These are phyloP conservation scores for Lavandula angustifolia DNA, from an alignment of 257 asterid species.

Conservation along the genomic window DNA sequence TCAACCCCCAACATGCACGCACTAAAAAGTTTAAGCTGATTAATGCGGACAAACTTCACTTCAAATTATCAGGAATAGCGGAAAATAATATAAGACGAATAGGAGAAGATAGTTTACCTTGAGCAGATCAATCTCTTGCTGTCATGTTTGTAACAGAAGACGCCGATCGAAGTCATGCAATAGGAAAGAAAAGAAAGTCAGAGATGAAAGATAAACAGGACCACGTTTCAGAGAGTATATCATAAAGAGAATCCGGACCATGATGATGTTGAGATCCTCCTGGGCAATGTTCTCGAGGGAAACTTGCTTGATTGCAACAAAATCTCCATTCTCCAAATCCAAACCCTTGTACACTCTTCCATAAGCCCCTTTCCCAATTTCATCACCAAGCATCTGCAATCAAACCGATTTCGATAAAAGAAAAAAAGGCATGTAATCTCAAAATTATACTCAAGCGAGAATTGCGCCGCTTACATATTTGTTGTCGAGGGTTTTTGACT, in stretches of 20 bases:
- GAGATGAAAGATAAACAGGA: neutral
- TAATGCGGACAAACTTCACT: neutral
- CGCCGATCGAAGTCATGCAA: constrained; percentile 10
- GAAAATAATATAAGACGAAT: neutral
- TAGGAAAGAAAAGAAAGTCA: constrained; percentile 25
- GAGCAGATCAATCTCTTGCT: constrained; percentile 98
- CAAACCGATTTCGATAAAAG: neutral
- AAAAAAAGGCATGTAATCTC: neutral
- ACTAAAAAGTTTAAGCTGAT: too few species aligned
- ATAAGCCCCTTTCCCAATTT: constrained; percentile 97
- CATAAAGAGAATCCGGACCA: constrained; percentile 46
- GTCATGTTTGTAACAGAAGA: constrained; percentile 37
- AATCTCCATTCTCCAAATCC: constrained; percentile 97
- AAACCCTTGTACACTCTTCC: constrained; percentile 98
- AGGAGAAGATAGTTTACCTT: constrained; percentile 52
- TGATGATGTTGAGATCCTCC: constrained; percentile 82
- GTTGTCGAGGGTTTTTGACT: constrained; percentile 53
- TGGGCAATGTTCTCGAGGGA: constrained; percentile 92
- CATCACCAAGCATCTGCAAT: constrained; percentile 92
- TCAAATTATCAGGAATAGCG: too few species aligned
- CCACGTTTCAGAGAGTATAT: neutral
- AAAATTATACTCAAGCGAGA: constrained; percentile 13
- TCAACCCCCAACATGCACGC: too few species aligned
- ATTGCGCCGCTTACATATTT: constrained; percentile 40
- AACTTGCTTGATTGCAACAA: constrained; percentile 97